These are phyloP conservation scores for Butyriboletus loyo DNA, from an alignment of 768 basidiomycete genomes.

Conservation along the genomic window DNA sequence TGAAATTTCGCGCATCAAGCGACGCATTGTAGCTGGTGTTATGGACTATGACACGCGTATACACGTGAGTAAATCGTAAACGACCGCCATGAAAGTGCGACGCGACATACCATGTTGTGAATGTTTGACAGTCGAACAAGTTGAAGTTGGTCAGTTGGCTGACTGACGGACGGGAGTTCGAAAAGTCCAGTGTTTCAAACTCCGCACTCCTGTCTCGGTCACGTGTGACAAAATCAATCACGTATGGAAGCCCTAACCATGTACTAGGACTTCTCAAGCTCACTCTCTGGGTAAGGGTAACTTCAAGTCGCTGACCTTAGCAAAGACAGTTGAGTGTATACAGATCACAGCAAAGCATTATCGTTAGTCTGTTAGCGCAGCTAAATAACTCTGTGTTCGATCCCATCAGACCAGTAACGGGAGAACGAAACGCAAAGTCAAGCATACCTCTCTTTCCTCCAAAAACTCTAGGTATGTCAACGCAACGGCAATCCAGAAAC, in stretches of 20 bases:
- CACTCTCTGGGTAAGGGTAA: no score
- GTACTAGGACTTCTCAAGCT: conserved; percentile 2
- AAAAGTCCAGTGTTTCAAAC: conserved; percentile 27
- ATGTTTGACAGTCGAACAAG: conserved; percentile 3
- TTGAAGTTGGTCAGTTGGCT: conserved; percentile 12
- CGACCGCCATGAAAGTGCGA: not conserved
- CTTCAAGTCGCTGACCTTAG: no score
- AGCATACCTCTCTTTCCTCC: conserved; percentile 70
- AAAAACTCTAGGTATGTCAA: conserved; percentile 77
- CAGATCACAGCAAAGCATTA: conserved; percentile 7
- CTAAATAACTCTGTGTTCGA: conserved; percentile 51
- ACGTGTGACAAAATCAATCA: conserved; percentile 29
- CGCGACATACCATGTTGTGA: conserved; percentile 23
- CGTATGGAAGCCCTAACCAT: conserved; percentile 16
- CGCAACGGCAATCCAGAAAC: conserved; percentile 75
- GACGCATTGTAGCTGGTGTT: conserved; percentile 64
- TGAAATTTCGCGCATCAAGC: conserved; percentile 81
- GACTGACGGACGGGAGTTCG: conserved; percentile 19
- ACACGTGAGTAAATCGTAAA: not conserved
- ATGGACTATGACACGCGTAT: conserved; percentile 32
- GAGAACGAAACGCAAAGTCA: not conserved
- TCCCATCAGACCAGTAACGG: not conserved
- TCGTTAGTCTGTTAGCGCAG: conserved; percentile 45
- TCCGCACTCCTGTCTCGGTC: conserved; percentile 19
- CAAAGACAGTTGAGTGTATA: not conserved